Evolutionary conservation across 257 asterid species (phyloP), one percentile per base, ranked within the genome.

Genomic region (Nicotiana obtusifolia): DNA sequence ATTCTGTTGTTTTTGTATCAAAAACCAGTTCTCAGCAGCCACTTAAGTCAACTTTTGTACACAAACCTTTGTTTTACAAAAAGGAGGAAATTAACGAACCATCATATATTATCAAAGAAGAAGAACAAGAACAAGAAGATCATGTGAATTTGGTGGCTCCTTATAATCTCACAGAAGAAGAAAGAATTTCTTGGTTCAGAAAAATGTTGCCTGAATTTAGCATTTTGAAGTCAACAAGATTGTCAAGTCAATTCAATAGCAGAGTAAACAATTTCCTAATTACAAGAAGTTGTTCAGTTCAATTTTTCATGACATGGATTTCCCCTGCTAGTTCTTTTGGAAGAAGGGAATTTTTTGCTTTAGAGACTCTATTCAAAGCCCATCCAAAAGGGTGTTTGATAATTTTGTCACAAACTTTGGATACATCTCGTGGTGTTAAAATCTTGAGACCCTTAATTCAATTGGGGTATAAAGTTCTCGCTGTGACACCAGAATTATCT

Each of bases 361-460:
- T 91, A 33, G 94, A 93, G 59, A 91, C 91, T 59, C n/a, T 94
- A 19, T 90, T 92, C 84, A 85, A 87, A 4, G 83, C 92, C 3
- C 90, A 94, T 10, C 30, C 10, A 13, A 47, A 47, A 73, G 84
- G 85, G 0, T 93, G 97, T 78, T 77, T 94, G 85, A 84, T 90
- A 15, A 90, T 94, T 33, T 57, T 94, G 56, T 92, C 98, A 0
- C 81, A 17, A n/a, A 64, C 89, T 14, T 19, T 94, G 91, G 98
- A 92, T 71, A 88, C 97, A 0, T 54, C 7, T 6, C 19, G 33
- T 49, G 97, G 97, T 0, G 16, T 15, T 15, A 15, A 49, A 80
- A 81, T 89, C 16, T 54, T 92, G 64, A 79, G 84, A n/a, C 97
- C 97, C 10, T 71, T 92, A 83, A 77, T 78, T 22, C 64, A 60